phyloP scores from a whole-genome alignment of 164 flowering plant genomes.

The Aristolochia fimbriata region DNA sequence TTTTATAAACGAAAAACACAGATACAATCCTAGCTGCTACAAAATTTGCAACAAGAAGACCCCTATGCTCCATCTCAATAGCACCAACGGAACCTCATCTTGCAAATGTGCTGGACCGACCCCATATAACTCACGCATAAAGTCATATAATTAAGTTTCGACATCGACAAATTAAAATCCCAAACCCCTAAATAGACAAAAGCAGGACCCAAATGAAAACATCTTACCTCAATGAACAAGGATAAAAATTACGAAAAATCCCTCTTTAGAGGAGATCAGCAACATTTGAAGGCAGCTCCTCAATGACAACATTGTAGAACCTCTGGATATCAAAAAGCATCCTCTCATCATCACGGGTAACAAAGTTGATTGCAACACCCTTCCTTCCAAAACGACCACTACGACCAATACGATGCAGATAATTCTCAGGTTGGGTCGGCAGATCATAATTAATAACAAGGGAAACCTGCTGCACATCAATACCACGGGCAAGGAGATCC shows the following conservation, averaged over 20 bases:
- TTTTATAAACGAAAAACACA: not conserved
- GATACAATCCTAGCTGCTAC: constrained; percentile 11
- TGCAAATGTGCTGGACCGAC: constrained; percentile 11
- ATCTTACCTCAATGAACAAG: constrained; percentile 4
- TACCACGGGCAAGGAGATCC: constrained; percentile 63
- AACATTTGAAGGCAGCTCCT: constrained; percentile 63
- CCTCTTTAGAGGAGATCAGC: constrained; percentile 51
- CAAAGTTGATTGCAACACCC: constrained; percentile 64
- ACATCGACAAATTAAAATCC: constrained; percentile 7
- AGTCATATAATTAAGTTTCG: constrained; percentile 3
- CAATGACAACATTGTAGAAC: constrained; percentile 51
- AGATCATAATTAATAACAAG: constrained; percentile 61
- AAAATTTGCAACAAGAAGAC: constrained; percentile 13
- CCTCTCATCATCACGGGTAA: constrained; percentile 42
- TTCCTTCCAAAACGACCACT: constrained; percentile 68
- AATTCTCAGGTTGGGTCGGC: constrained; percentile 66
- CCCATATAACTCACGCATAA: constrained; percentile 3
- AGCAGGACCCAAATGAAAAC: constrained; percentile 6
- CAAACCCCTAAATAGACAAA: constrained; percentile 2
- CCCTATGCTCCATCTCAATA: not conserved
- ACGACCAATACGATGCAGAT: constrained; percentile 61
- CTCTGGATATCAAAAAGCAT: constrained; percentile 58
- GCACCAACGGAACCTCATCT: constrained; percentile 1
- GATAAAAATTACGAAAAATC: constrained; percentile 4
- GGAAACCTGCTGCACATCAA: constrained; percentile 66